A percentile compares a stretch with the other conserved stretches of the same genome.
These are phyloP conservation scores for Nigrospora oryzae DNA, from an alignment of 2,329 filamentous ascomycete genomes.

Conservation along the genomic window DNA sequence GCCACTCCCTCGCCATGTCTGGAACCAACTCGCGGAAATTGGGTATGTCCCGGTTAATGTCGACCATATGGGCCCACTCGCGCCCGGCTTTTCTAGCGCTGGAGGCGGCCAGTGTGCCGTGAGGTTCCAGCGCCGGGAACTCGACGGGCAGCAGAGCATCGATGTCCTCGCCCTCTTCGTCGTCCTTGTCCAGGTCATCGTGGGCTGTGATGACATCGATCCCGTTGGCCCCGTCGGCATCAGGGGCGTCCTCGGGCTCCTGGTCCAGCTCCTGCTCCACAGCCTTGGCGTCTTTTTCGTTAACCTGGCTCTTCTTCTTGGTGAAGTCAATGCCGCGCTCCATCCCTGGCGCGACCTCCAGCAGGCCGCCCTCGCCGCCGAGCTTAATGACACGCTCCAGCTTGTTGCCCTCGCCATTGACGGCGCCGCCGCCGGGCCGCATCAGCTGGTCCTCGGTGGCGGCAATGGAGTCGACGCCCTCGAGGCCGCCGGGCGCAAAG, in stretches of 20 bases:
- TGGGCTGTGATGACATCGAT: slow-evolving; percentile 3
- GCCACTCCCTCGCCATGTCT: slow-evolving; percentile 93
- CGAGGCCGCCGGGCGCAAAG: slow-evolving; percentile 83
- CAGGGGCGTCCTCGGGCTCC: slow-evolving; percentile 29
- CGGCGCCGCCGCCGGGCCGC: slow-evolving; percentile 34
- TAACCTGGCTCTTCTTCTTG: slow-evolving; percentile 45
- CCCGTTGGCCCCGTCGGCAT: slow-evolving; percentile 19
- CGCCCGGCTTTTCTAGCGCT: slow-evolving; percentile 65
- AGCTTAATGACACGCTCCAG: slow-evolving; percentile 85
- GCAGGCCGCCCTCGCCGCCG: slow-evolving; percentile 64
- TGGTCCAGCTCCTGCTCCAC: slow-evolving; percentile 39
- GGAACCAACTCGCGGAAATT: slow-evolving; percentile 92
- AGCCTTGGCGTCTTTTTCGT: slow-evolving; percentile 57
- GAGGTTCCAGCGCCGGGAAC: slow-evolving; percentile 84
- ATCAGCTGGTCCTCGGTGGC: slow-evolving; percentile 72
- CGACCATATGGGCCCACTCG: slow-evolving; percentile 98
- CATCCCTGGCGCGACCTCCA: slow-evolving; percentile 79
- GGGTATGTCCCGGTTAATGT: slow-evolving; percentile 85
- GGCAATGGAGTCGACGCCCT: slow-evolving; percentile 77
- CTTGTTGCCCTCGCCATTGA: slow-evolving; percentile 39
- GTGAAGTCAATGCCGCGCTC: slow-evolving; percentile 66
- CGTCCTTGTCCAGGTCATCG: slow-evolving; percentile 20
- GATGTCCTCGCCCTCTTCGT: slow-evolving; percentile 55
- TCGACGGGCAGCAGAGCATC: slow-evolving; percentile 85
- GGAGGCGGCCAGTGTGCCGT: slow-evolving; percentile 64